Percentiles rank a stretch among this genome's conserved stretches.
Evolutionary conservation across 2,329 filamentous ascomycete genomes (phyloP).

Genomic region (Boeremia lycopersici): DNA sequence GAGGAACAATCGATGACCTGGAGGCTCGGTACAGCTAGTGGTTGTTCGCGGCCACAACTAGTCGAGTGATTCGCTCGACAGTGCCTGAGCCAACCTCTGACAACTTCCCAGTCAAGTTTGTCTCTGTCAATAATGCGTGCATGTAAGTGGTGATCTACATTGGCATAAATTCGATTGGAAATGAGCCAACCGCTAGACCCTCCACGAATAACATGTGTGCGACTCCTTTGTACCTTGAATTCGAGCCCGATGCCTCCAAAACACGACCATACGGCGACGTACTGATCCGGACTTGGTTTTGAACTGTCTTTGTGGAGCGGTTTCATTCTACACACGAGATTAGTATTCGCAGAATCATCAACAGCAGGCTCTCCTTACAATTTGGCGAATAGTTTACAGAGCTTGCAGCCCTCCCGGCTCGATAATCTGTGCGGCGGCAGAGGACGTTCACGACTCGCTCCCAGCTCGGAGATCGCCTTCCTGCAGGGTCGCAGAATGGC

Average conservation of each 20-base stretch:
- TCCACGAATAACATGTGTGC: background rate
- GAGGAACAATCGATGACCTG: conserved; percentile 6
- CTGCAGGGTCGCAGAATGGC: background rate
- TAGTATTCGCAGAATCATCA: background rate
- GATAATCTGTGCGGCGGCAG: background rate
- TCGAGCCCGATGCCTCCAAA: background rate
- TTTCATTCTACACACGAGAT: background rate
- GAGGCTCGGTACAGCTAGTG: background rate
- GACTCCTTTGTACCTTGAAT: background rate
- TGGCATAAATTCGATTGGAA: background rate
- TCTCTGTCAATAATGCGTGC: background rate
- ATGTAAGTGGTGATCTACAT: background rate
- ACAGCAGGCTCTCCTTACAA: background rate
- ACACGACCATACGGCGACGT: background rate
- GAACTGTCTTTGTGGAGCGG: background rate
- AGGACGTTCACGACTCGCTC: background rate
- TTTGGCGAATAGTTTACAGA: conserved; percentile 1
- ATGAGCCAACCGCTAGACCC: background rate
- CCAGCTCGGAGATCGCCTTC: background rate
- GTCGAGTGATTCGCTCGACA: background rate
- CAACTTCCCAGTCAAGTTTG: background rate
- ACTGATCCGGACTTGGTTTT: background rate
- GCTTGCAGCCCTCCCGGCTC: background rate
- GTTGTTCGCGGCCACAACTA: background rate
- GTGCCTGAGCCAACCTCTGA: background rate